phyloP scores from a whole-genome alignment of 352 stramenopile genomes.

The Globisporangium viniferum region DNA sequence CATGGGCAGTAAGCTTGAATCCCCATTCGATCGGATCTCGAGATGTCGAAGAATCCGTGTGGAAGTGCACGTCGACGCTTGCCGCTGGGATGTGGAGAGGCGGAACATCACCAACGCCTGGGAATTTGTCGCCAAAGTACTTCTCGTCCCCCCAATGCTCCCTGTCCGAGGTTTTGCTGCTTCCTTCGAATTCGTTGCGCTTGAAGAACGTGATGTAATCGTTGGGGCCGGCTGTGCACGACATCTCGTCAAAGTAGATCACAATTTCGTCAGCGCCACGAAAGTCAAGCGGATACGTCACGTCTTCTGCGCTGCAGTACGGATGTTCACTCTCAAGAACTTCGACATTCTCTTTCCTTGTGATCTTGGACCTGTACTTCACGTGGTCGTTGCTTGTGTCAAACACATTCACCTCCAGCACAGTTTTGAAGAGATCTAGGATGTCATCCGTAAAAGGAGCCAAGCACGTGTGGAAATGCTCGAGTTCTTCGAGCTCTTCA shows the following conservation, averaged over 20 bases:
- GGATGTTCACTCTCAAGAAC: slow-evolving; percentile 79
- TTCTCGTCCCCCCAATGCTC: slow-evolving; percentile 69
- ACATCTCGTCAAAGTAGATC: slow-evolving; percentile 80
- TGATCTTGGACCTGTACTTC: slow-evolving; percentile 43
- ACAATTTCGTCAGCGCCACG: slow-evolving; percentile 62
- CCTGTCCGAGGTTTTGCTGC: slow-evolving; percentile 13
- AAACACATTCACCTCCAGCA: slow-evolving; percentile 24
- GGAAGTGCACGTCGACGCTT: slow-evolving; percentile 69
- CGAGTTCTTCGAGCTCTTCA: slow-evolving; percentile 33
- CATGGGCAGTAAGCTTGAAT: slow-evolving; percentile 75
- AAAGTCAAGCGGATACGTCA: slow-evolving; percentile 65
- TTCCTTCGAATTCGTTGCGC: slow-evolving; percentile 21
- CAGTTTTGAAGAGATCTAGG: slow-evolving; percentile 23
- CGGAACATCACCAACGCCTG: slow-evolving; percentile 48
- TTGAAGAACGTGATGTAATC: slow-evolving; percentile 85
- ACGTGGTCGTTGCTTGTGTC: neutral
- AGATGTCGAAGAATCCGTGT: slow-evolving; percentile 44
- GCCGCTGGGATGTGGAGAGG: slow-evolving; percentile 63
- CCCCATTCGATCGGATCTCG: slow-evolving; percentile 58
- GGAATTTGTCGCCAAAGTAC: slow-evolving; percentile 73
- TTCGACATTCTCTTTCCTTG: slow-evolving; percentile 66
- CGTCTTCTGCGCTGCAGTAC: slow-evolving; percentile 56
- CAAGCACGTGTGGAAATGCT: slow-evolving; percentile 34
- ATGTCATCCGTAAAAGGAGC: slow-evolving; percentile 28
- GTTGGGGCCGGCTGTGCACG: slow-evolving; percentile 57